Evolutionary conservation across 2,329 filamentous ascomycete species (phyloP), one percentile per base, ranked within the genome.

Genomic region (Stagonosporopsis tanaceti): DNA sequence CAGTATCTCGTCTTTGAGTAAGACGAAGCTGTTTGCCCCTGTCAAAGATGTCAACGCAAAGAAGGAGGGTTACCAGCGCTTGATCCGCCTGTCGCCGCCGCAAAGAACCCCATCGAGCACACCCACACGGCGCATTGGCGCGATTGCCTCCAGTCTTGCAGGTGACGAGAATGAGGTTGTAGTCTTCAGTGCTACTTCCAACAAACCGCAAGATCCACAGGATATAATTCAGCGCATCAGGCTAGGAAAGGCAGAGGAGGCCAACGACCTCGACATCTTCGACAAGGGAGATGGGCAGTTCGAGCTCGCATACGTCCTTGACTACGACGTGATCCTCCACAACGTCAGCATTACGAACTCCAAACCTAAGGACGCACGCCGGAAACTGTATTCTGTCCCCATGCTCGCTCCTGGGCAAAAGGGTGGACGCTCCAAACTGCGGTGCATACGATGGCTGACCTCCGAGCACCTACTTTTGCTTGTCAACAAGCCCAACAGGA

Each of bases 241-340:
- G 12, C 74, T 87, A 30, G 77, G 76, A 6, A 78, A 78, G 48
- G 79, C 78, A 30, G 79, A 81, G 59, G 86, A 89, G 67, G 87
- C 87, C 0, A 86, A 86, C 68, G 91, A 93, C 73, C 67, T 93
- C 47, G 91, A 93, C 71, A 81, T 93, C 42, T 76, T 85, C 45
- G 87, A 90, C 75, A 84, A 82, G 6, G 84, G 82, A 14, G 80
- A 85, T 15, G 82, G 85, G 34, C 80, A 84, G 37, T 95, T 90
- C 73, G 84, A 88, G 64, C 79, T 97, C 51, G 89, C 88, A 3
- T 97, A 92, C 76, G 93, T 90, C 76, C 88, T 90, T 67, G 88
- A 92, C 62, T 82, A 89, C 70, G 87, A 92, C 64, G 83, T 98
- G 46, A 90, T 88, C 76, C 79, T 89, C 34, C 82, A 90, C 66